These are phyloP conservation scores for Violaceomyces palustris DNA, from an alignment of 1,284 basidiomycete genomes.

Conservation along the genomic window DNA sequence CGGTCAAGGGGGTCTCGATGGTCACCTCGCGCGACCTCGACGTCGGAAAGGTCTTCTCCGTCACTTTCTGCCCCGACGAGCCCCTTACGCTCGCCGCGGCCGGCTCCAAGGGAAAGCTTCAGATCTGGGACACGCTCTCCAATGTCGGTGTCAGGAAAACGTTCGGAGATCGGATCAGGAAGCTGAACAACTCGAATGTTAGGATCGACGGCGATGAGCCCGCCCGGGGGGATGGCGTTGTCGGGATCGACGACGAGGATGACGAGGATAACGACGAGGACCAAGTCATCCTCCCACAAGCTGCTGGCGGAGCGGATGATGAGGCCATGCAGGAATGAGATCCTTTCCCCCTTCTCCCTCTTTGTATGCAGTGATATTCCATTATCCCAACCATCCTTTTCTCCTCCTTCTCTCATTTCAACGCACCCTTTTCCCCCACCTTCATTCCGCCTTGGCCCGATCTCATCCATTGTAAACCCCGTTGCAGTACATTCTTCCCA, in stretches of 20 bases:
- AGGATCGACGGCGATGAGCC: constrained; percentile 22
- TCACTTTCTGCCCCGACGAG: constrained; percentile 86
- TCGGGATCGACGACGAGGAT: constrained; percentile 23
- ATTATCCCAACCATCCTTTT: too few species aligned
- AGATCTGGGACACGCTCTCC: constrained; percentile 74
- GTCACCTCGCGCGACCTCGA: constrained; percentile 87
- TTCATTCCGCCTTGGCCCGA: too few species aligned
- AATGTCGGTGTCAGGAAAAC: constrained; percentile 52
- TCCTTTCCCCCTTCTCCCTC: neutral
- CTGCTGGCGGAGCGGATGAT: constrained; percentile 3
- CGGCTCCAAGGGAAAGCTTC: constrained; percentile 84
- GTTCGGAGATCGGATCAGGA: constrained; percentile 51
- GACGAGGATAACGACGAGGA: constrained; percentile 28
- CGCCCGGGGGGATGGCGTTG: constrained; percentile 23
- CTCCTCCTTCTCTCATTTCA: too few species aligned
- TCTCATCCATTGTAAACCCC: too few species aligned
- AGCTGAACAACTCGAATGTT: constrained; percentile 8
- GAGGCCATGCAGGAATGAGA: constrained; percentile 18
- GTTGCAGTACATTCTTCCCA: too few species aligned
- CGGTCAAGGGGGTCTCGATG: constrained; percentile 63
- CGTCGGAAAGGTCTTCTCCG: constrained; percentile 90
- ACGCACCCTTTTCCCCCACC: too few species aligned
- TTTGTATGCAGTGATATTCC: too few species aligned
- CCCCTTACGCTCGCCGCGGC: constrained; percentile 88
- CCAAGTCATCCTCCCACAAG: too few species aligned